Base-by-base conservation (phyloP, 2,329 filamentous ascomycete genomes). In the Colletotrichum somersetense region DNA sequence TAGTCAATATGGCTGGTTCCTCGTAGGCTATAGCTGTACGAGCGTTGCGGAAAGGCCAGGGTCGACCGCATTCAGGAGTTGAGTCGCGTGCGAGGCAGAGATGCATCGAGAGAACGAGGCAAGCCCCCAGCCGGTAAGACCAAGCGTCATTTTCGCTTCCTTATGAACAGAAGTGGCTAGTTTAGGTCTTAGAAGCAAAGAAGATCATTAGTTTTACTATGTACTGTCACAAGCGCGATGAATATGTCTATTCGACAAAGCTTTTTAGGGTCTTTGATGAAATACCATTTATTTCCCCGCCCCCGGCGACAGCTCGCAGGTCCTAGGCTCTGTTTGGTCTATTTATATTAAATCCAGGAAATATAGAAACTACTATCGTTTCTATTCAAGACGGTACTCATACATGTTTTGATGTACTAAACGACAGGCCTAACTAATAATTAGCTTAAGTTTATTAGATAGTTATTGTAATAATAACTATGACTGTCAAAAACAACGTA, bases 51-150 rank as follows among this genome's bases (percentile, higher is more conserved):
- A 7, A 85, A 88, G 52, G 85, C 87, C 33, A 85, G 91, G 42
- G 89, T 88, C 0, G 84, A 87, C n/a, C 82, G 70, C 20, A 87
- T 92, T 11, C 90, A 92, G 75, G 82, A 88, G 12, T 86, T 53
- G 23, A 53, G 50, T 30, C 23, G 50, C 50, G 50, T 53, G 6
- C 26, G 50, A 30, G 50, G 50, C 5, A 53, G 50, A 30, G 50
- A 53, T 14, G 50, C 50, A 53, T 53, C 50, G 23, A n/a, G 50
- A 14, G 50, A 53, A n/a, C 50, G 50, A 53, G 50, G 50, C 1
- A 53, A 53, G 11, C 23, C 50, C 10, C 50, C 50, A 23, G 18
- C 50, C 23, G 50, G 50, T 52, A 52, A 30, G 50, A 26, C 12
- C n/a, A 12, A n/a, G 11, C n/a, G 11, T 4, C 1, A 7, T 53